These are phyloP conservation scores for Leccinum sublutescens DNA, from an alignment of 768 basidiomycete species.

Conservation along the genomic window DNA sequence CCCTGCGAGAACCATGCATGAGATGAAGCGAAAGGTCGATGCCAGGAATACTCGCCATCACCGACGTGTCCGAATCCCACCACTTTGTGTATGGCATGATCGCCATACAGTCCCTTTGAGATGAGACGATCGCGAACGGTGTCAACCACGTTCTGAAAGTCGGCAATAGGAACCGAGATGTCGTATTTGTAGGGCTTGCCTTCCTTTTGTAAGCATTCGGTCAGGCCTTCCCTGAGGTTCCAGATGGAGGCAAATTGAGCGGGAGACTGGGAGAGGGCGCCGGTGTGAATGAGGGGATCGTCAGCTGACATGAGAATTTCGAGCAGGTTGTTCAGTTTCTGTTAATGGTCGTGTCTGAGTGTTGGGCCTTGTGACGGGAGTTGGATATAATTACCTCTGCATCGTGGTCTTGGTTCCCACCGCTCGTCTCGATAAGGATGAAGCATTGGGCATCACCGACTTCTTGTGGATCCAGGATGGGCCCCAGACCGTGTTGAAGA, in stretches of 20 bases:
- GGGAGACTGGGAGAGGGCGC: slow-evolving; percentile 88
- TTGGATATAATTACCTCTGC: slow-evolving; percentile 61
- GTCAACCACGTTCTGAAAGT: slow-evolving; percentile 88
- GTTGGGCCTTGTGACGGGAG: neutral
- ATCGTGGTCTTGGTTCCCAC: slow-evolving; percentile 89
- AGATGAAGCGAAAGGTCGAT: neutral
- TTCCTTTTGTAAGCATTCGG: slow-evolving; percentile 90
- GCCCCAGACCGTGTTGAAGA: slow-evolving; percentile 79
- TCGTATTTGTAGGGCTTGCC: slow-evolving; percentile 98
- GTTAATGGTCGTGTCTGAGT: slow-evolving; percentile 3
- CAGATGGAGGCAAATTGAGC: slow-evolving; percentile 88
- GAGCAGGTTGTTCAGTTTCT: slow-evolving; percentile 86
- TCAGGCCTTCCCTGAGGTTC: slow-evolving; percentile 87
- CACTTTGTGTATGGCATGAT: slow-evolving; percentile 77
- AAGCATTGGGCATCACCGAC: slow-evolving; percentile 82
- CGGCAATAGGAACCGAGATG: slow-evolving; percentile 80
- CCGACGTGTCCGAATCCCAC: slow-evolving; percentile 97
- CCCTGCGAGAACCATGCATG: slow-evolving; percentile 42
- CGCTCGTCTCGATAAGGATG: slow-evolving; percentile 92
- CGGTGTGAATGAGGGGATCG: slow-evolving; percentile 77
- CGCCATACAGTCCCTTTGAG: slow-evolving; percentile 66
- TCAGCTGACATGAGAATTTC: slow-evolving; percentile 75
- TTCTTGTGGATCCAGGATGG: slow-evolving; percentile 71
- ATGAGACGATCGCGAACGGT: slow-evolving; percentile 68
- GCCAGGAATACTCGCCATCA: slow-evolving; percentile 63